A percentile compares a stretch with the other conserved stretches of the same genome.
Evolutionary conservation across 2,329 filamentous ascomycete species (phyloP).

Genomic region (Penicillium sp.): DNA sequence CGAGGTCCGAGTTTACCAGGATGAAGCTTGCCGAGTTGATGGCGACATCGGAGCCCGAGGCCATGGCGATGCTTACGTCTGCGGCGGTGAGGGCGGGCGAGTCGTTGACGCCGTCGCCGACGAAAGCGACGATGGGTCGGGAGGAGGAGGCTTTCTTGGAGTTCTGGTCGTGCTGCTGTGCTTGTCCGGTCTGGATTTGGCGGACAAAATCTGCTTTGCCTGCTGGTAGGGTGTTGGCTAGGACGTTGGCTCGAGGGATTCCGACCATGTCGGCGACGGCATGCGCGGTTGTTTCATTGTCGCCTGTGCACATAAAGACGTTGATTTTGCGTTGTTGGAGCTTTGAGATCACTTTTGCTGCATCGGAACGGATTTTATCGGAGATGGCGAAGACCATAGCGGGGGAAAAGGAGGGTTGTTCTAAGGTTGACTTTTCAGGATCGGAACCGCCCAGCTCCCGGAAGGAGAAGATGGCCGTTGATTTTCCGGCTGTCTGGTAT

Average conservation of each 20-base stretch:
- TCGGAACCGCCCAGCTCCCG: slow-evolving; percentile 30
- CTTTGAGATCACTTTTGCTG: slow-evolving; percentile 65
- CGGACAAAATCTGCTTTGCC: slow-evolving; percentile 65
- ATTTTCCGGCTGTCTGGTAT: slow-evolving; percentile 49
- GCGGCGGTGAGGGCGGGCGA: slow-evolving; percentile 79
- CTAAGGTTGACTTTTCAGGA: background rate
- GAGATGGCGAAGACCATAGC: slow-evolving; percentile 74
- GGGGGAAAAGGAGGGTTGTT: slow-evolving; percentile 49
- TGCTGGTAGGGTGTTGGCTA: slow-evolving; percentile 83
- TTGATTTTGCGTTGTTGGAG: slow-evolving; percentile 70
- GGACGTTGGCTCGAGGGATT: slow-evolving; percentile 74
- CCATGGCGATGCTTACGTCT: slow-evolving; percentile 82
- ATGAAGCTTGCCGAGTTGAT: slow-evolving; percentile 83
- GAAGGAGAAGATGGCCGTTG: slow-evolving; percentile 51
- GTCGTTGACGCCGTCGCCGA: slow-evolving; percentile 87
- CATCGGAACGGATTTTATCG: slow-evolving; percentile 79
- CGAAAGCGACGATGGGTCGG: slow-evolving; percentile 74
- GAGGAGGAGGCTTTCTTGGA: slow-evolving; percentile 17
- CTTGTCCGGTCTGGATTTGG: slow-evolving; percentile 38
- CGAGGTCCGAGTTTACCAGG: slow-evolving; percentile 72
- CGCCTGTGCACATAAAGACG: slow-evolving; percentile 92
- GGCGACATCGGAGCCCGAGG: slow-evolving; percentile 80
- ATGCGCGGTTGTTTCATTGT: slow-evolving; percentile 82
- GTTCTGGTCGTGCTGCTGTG: slow-evolving; percentile 5
- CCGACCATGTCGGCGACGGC: slow-evolving; percentile 78